Conservation (phyloP, 257 asterid species). For the Penstemon newberryi region DNA sequence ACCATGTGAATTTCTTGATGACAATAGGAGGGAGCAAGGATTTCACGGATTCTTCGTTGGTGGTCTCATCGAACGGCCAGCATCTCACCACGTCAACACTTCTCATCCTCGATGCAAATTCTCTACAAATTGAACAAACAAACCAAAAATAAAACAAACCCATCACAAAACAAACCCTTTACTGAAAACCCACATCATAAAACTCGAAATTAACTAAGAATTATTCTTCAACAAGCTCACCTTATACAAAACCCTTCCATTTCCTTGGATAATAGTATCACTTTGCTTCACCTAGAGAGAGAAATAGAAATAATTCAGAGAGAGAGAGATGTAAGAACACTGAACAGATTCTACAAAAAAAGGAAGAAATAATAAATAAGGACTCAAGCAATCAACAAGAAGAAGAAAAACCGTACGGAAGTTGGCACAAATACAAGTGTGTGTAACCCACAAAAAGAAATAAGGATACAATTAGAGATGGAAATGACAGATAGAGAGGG, state of each 20-base stretch:
- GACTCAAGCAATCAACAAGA: slow-evolving; percentile 35
- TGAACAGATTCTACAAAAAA: not conserved
- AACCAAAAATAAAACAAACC: not conserved
- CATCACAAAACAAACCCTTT: slow-evolving; percentile 11
- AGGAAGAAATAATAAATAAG: not conserved
- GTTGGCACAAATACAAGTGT: not conserved
- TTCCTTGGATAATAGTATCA: slow-evolving; percentile 22
- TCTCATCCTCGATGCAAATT: slow-evolving; percentile 65
- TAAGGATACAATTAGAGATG: not conserved
- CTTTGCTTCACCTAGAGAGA: not conserved
- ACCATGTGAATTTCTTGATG: slow-evolving; percentile 67
- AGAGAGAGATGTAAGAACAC: not conserved
- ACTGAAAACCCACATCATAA: slow-evolving; percentile 6
- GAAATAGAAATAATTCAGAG: not conserved
- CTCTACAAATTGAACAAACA: slow-evolving; percentile 37
- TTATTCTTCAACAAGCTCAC: not conserved
- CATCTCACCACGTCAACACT: slow-evolving; percentile 59
- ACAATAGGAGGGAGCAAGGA: slow-evolving; percentile 62
- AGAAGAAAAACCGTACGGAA: not conserved
- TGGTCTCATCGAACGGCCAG: slow-evolving; percentile 68
- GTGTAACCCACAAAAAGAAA: not conserved
- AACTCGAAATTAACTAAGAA: not conserved
- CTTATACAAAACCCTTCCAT: slow-evolving; percentile 27
- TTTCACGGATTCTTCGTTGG: slow-evolving; percentile 32
- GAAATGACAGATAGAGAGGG: slow-evolving; percentile 22